Evolutionary conservation across 306 rosid genomes (phyloP).

Genomic region (Vigna unguiculata): DNA sequence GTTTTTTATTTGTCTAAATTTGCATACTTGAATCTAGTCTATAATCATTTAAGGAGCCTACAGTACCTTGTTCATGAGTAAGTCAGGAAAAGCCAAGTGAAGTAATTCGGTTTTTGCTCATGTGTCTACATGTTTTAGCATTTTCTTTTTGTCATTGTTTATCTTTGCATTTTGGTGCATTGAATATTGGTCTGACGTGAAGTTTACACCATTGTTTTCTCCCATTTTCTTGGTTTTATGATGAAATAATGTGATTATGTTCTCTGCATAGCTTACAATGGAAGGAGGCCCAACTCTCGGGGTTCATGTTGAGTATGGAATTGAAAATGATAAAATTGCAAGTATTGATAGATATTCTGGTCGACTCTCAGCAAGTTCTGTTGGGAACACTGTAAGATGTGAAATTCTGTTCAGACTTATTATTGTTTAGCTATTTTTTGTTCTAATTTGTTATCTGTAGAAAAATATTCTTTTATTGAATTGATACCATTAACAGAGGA

Average conservation of each 20-base stretch:
- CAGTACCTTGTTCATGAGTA: constrained; percentile 24
- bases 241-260: constrained; percentile 25
- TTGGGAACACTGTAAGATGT: constrained; percentile 83
- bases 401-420: constrained; percentile 36
- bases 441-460: constrained; percentile 14
- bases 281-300: constrained; percentile 89
- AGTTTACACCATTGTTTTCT: constrained; percentile 1
- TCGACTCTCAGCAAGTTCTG: constrained; percentile 65
- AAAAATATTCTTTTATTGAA: no score
- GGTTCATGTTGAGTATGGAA: constrained; percentile 70
- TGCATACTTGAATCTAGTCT: constrained; percentile 8
- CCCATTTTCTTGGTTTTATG: constrained; percentile 29
- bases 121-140: constrained; percentile 8
- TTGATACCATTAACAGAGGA: no score
- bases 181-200: constrained; percentile 24
- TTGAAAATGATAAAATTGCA: constrained; percentile 70
- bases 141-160: constrained; percentile 33
- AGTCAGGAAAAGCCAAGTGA: constrained; percentile 16
- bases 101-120: constrained; percentile 12
- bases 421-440: background rate
- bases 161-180: constrained; percentile 16
- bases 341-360: constrained; percentile 76
- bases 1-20: constrained; percentile 4
- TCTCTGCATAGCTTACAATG: constrained; percentile 68
- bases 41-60: constrained; percentile 17